Evolutionary conservation across 2,329 filamentous ascomycete species (phyloP), one percentile per base, ranked within the genome.

Genomic region (Ceratocystis harringtonii): DNA sequence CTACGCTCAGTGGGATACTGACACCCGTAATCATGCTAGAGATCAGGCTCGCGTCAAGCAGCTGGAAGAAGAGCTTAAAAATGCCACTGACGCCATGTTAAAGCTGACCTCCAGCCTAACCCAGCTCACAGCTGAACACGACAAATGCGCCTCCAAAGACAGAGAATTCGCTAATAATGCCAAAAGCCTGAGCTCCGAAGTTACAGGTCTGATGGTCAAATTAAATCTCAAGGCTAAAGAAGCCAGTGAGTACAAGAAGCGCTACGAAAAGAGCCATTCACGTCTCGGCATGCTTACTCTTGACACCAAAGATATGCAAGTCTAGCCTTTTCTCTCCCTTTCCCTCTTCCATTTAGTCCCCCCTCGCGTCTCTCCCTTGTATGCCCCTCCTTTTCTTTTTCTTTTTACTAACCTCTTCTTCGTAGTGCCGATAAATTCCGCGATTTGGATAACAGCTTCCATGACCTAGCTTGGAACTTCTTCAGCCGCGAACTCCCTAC

Each of bases 401-500:
- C 36, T 12, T 41, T 15, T 28, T 43, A 17, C 43, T 43, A 43
- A 61, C 60, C 58, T 36, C 19, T 41, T 41, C 19, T 5, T 19
- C 7, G n/a, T 19, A 67, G 66, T 60, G 63, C 62, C 25, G 58
- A 63, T 48, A 67, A 67, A 62, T 67, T 67, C 66, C 63, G 66
- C 43, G 66, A 67, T 50, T 52, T 67, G 25, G 66, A 67, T 25
- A 67, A 65, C 58, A 67, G 63, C 10, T 64, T 67, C 41, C 66
- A 67, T n/a, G 63, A 67, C n/a, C 60, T 67, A 22, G 66, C 63
- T 7, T 65, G 66, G 63, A 67, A 67, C 66, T 67, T 67, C 41
- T 67, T 67, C 25, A 52, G 32, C 25, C 66, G 57, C 15, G 66
- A 67, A 52, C 36, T 67, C 25, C 41, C 63, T 8, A 60, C 60